These are phyloP conservation scores for Yarrowia sp. DNA, from an alignment of 805 yeast genomes.

Conservation along the genomic window DNA sequence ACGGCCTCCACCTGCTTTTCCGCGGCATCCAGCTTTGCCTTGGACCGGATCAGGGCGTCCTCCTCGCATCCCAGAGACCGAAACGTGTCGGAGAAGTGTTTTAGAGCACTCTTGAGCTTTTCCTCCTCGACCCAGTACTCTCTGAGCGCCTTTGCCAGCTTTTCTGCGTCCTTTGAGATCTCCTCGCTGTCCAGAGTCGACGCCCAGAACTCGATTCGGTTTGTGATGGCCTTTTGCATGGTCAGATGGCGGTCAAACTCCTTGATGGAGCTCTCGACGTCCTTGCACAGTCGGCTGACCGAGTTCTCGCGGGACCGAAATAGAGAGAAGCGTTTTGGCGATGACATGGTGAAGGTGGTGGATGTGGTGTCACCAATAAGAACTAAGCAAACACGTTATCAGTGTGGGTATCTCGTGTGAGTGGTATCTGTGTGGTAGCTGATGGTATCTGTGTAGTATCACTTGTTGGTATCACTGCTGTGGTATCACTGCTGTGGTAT, in stretches of 20 bases:
- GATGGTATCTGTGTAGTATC: background rate
- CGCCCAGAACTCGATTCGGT: conserved; percentile 38
- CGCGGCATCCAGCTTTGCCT: conserved; percentile 32
- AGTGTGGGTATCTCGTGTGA: too few relatives aligned
- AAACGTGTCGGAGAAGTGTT: conserved; percentile 25
- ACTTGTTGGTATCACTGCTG: background rate
- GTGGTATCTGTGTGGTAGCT: background rate
- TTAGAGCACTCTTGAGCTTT: conserved; percentile 30
- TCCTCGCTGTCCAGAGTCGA: conserved; percentile 23
- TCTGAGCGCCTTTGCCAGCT: conserved; percentile 23
- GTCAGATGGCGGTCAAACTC: conserved; percentile 35
- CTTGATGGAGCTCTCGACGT: conserved; percentile 33
- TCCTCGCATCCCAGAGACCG: conserved; percentile 27
- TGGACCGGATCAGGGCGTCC: conserved; percentile 20
- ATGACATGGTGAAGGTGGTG: background rate
- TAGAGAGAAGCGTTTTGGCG: conserved; percentile 21
- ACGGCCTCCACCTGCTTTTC: conserved; percentile 36
- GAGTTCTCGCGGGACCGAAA: conserved; percentile 31
- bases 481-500: background rate
- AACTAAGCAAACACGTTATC: too few relatives aligned
- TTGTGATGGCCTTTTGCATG: conserved; percentile 34
- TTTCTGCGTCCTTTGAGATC: conserved; percentile 21
- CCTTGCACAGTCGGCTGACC: conserved; percentile 27
- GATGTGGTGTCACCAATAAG: too few relatives aligned
- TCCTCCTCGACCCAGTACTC: conserved; percentile 34